Evolutionary conservation across 495 filamentous ascomycete genomes (phyloP).

Genomic region (Trichoderma reesei): DNA sequence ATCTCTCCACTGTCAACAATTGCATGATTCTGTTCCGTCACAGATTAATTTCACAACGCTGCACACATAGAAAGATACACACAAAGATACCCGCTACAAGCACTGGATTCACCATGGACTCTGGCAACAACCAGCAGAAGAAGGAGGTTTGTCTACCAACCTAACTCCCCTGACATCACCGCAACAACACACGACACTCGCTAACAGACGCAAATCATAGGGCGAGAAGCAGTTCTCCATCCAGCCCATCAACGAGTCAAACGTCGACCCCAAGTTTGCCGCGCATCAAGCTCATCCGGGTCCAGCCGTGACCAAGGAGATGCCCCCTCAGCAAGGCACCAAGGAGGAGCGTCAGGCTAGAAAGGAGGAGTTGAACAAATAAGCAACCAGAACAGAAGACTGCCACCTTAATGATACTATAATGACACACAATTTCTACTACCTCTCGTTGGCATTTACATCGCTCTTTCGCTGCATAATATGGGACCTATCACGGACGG

Average conservation of each 20-base stretch:
- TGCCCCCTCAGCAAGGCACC: conserved; percentile 44
- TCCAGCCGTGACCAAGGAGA: conserved; percentile 37
- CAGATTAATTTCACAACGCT: background rate
- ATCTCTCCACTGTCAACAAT: background rate
- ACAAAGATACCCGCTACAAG: background rate
- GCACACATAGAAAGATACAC: background rate
- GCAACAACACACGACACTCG: too few relatives aligned
- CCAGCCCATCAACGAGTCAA: conserved; percentile 17
- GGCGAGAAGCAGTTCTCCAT: conserved; percentile 17
- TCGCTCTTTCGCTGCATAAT: too few relatives aligned
- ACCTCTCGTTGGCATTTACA: too few relatives aligned
- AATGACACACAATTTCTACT: too few relatives aligned
- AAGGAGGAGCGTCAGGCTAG: conserved; percentile 58
- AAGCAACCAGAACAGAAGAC: conserved; percentile 11
- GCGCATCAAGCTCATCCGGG: conserved; percentile 40
- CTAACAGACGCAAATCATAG: conserved; percentile 5
- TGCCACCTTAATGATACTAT: too few relatives aligned
- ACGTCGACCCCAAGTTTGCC: conserved; percentile 33
- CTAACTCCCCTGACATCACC: too few relatives aligned
- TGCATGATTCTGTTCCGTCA: background rate
- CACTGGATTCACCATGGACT: conserved; percentile 9
- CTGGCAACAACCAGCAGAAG: conserved; percentile 10
- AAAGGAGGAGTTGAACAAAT: conserved; percentile 56
- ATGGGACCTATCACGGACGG: too few relatives aligned
- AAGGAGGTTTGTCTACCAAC: conserved; percentile 9